A percentile compares a stretch with the other conserved stretches of the same genome.
Evolutionary conservation across 2,329 filamentous ascomycete genomes (phyloP).

Genomic region (Onygenales sp.): DNA sequence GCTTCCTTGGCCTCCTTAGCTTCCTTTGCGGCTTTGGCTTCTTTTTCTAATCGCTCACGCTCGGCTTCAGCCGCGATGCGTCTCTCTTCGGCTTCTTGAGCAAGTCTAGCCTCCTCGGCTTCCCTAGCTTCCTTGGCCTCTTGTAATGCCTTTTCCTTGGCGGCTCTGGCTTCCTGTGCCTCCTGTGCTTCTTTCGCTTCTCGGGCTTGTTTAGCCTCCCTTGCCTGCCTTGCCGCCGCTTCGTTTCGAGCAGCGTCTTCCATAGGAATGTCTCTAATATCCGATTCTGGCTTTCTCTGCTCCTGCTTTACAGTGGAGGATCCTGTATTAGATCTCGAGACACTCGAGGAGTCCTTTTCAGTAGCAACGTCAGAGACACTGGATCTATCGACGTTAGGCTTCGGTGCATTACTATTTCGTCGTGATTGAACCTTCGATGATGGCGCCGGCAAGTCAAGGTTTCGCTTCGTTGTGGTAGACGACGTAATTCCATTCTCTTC

Average conservation of each 20-base stretch:
- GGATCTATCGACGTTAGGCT: slow-evolving; percentile 12
- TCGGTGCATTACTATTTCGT: slow-evolving; percentile 12
- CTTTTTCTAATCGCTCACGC: slow-evolving; percentile 9
- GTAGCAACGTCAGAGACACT: slow-evolving; percentile 7
- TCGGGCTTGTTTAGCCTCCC: not conserved
- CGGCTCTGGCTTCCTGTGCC: slow-evolving; percentile 4
- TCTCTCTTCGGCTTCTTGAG: slow-evolving; percentile 6
- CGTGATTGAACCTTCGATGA: slow-evolving; percentile 13
- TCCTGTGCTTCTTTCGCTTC: slow-evolving; percentile 2
- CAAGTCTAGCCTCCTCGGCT: slow-evolving; percentile 6
- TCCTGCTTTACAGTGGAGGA: slow-evolving; percentile 22
- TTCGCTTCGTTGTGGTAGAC: slow-evolving; percentile 23
- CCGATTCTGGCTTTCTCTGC: slow-evolving; percentile 18
- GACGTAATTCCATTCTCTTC: slow-evolving; percentile 27
- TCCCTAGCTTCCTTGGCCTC: slow-evolving; percentile 12
- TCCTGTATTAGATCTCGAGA: slow-evolving; percentile 13
- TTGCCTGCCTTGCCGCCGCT: not conserved
- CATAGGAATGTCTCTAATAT: slow-evolving; percentile 22
- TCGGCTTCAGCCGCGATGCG: slow-evolving; percentile 9
- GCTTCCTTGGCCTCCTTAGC: slow-evolving; percentile 20
- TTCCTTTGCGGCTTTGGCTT: slow-evolving; percentile 12
- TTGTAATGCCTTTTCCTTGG: slow-evolving; percentile 5
- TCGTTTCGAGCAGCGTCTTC: slow-evolving; percentile 10
- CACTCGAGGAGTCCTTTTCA: slow-evolving; percentile 11
- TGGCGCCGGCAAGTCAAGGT: slow-evolving; percentile 11